Conservation (phyloP, 2,329 filamentous ascomycete species). For the Cladobotryum protrusum region DNA sequence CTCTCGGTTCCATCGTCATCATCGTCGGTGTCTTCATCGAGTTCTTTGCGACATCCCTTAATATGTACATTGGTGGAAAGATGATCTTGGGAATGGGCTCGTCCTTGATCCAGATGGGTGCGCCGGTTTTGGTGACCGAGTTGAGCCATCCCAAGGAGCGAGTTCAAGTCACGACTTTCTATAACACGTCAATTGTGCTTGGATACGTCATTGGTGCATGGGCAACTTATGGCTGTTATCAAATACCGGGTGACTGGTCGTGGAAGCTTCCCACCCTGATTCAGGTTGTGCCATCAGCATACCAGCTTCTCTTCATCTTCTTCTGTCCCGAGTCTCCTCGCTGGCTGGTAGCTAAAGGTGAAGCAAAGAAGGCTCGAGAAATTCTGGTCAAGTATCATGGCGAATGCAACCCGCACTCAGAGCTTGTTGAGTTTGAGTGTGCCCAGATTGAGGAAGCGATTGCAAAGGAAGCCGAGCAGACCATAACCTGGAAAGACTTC, state of each 20-base stretch:
- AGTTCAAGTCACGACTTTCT: constrained; percentile 31
- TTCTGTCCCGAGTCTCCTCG: constrained; percentile 56
- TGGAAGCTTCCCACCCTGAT: constrained; percentile 48
- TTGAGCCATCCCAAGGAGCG: constrained; percentile 36
- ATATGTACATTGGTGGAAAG: constrained; percentile 34
- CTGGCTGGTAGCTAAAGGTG: constrained; percentile 49
- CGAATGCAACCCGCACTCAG: constrained; percentile 36
- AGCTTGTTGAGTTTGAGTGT: constrained; percentile 7
- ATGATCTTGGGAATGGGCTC: constrained; percentile 31
- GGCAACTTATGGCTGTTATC: constrained; percentile 29
- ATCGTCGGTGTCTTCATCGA: constrained; percentile 31
- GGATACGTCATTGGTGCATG: constrained; percentile 33
- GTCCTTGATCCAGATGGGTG: constrained; percentile 35
- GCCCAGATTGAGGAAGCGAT: constrained; percentile 9
- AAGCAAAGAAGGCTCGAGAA: constrained; percentile 40
- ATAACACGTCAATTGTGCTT: constrained; percentile 35
- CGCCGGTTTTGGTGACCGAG: constrained; percentile 37
- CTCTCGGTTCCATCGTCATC: constrained; percentile 33
- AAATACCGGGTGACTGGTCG: constrained; percentile 33
- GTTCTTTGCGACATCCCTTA: constrained; percentile 28
- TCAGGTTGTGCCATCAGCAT: constrained; percentile 40
- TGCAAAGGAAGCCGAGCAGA: constrained; percentile 16
- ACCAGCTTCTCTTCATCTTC: constrained; percentile 38
- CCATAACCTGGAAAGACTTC: constrained; percentile 37
- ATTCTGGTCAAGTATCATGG: constrained; percentile 49